These are phyloP conservation scores for Debaryomyces subglobosus DNA, from an alignment of 1,139 yeast genomes.

Conservation along the genomic window DNA sequence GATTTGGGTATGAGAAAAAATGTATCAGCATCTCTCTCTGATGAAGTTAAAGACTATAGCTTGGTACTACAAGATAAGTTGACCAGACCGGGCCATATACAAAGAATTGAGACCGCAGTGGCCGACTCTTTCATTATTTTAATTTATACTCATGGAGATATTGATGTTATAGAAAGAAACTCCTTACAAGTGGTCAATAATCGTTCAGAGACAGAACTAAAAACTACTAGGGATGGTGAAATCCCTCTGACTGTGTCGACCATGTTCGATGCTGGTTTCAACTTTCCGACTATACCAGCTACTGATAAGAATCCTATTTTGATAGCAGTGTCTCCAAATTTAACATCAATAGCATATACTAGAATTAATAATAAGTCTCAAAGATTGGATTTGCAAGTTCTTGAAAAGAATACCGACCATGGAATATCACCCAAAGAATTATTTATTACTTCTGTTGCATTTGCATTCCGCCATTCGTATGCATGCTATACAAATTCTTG, in stretches of 20 bases:
- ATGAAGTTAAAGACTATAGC: conserved; percentile 13
- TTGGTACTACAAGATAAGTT: conserved; percentile 29
- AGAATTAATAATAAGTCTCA: conserved; percentile 22
- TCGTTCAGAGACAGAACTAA: not conserved
- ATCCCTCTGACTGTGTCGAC: conserved; percentile 41
- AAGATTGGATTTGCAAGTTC: conserved; percentile 32
- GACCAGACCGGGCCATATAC: conserved; percentile 23
- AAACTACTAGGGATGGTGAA: conserved; percentile 3
- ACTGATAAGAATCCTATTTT: conserved; percentile 34
- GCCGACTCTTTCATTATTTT: conserved; percentile 30
- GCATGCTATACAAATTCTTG: conserved; percentile 67
- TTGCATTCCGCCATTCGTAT: conserved; percentile 67
- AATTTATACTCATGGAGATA: conserved; percentile 42
- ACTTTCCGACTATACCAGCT: conserved; percentile 35
- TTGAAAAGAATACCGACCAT: conserved; percentile 24
- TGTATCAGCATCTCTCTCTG: conserved; percentile 11
- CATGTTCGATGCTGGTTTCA: conserved; percentile 62
- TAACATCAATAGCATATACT: conserved; percentile 51
- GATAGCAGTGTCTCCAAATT: conserved; percentile 59
- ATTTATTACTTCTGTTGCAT: conserved; percentile 54
- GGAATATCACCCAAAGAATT: conserved; percentile 33
- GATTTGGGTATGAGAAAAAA: conserved; percentile 37
- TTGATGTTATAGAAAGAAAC: conserved; percentile 46
- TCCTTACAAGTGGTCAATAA: conserved; percentile 28
- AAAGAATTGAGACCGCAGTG: conserved; percentile 24